Base-by-base conservation (phyloP, 805 yeast genomes). In the Teunomyces stri region DNA sequence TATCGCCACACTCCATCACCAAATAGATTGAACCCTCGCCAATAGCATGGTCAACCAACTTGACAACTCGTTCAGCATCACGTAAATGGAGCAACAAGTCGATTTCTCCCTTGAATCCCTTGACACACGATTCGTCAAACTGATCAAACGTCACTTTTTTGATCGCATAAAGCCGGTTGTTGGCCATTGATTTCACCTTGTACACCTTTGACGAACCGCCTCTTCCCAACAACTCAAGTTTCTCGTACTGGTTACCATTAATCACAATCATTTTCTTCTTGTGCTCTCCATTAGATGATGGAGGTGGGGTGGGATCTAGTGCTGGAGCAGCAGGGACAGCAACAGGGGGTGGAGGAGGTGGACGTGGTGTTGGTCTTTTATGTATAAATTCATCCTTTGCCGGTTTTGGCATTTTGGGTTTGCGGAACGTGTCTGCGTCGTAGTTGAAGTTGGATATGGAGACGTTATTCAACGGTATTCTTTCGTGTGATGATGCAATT, bases 1-100 rank as follows among this genome's bases (percentile, higher is more conserved):
- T 79, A 51, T 92, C 96, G 16, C 98, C 98, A 61, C 96, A 88
- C 65, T 94, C 98, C 96, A 92, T 89, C 2, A 90, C 87, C 51
- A 92, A 69, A 58, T 78, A 75, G 30, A 92, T 72, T 1, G 82
- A 75, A 0, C 86, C 82, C 22, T 78, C 81, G 3, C 75, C 74
- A 53, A 89, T 72, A n/a, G 84, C 82, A 63, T 85, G 80, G 58
- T 89, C 96, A 30, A 86, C 68, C 38, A 92, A 70, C 57, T 80
- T 76, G 3, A 94, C 96, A 4, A 92, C 97, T 44, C 97, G 70
- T 29, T 79, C 78, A 5, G 66, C 58, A 54, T 84, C 78, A 33
- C 75, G 68, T 20, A 94, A 69, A 53, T 79, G 79, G 18, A 77
- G 69, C 47, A 92, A 66, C 29, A 92, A 72, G 48, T 85, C 87